phyloP scores from a whole-genome alignment of 495 filamentous ascomycete species.

The Neurospora terricola region DNA sequence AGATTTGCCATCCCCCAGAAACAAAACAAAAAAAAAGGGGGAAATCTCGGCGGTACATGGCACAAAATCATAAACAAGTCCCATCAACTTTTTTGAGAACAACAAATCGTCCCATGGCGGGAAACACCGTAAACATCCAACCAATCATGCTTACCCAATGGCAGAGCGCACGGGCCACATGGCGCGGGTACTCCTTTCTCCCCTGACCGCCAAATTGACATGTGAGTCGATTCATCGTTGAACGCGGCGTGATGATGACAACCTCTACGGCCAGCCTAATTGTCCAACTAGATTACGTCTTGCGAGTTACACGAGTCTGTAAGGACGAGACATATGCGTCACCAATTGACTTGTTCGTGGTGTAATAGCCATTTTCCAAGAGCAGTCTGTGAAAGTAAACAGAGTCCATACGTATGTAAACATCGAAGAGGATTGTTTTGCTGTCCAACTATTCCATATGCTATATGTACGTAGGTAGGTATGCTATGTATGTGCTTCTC shows the following conservation, averaged over 20 bases:
- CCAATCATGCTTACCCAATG: conserved; percentile 10
- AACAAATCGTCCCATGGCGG: conserved; percentile 17
- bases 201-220: conserved; percentile 23
- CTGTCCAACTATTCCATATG: background rate
- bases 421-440: background rate
- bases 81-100: background rate
- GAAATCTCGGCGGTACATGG: background rate
- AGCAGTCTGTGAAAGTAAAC: background rate
- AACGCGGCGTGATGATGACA: background rate
- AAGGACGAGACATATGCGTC: background rate
- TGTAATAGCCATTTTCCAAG: background rate
- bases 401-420: background rate
- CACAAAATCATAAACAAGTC: background rate
- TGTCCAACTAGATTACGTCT: background rate
- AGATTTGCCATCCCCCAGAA: background rate
- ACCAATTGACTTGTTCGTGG: background rate
- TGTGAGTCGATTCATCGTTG: conserved; percentile 20
- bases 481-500: background rate
- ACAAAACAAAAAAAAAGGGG: background rate
- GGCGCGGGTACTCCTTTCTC: background rate
- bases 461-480: background rate
- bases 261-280: background rate
- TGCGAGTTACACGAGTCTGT: background rate
- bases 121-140: conserved; percentile 8
- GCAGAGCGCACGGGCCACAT: background rate